Conservation (phyloP, 1,284 basidiomycete species). For the Melampsora americana region DNA sequence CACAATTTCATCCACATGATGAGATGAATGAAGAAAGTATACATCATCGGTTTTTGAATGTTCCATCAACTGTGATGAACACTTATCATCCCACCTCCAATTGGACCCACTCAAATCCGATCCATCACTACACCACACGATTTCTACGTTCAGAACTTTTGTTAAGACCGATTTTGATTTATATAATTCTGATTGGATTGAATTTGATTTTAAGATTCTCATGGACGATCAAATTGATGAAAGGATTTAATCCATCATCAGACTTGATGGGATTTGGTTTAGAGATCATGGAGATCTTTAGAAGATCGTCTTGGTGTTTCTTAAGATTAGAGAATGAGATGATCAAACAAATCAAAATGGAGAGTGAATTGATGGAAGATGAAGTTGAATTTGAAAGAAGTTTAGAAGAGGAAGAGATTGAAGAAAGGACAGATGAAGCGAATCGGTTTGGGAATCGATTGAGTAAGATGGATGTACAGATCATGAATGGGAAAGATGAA, state of each 20-base stretch:
- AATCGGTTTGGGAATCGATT: not conserved
- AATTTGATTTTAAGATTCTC: conserved; percentile 89
- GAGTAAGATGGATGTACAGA: too few species aligned
- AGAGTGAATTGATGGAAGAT: not conserved
- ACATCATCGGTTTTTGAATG: conserved; percentile 13
- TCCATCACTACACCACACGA: conserved; percentile 63
- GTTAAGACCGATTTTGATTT: conserved; percentile 58
- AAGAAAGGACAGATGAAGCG: not conserved
- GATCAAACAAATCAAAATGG: not conserved
- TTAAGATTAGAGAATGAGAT: conserved; percentile 70
- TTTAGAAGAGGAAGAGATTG: not conserved
- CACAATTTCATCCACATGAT: not conserved
- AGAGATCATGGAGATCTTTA: conserved; percentile 80
- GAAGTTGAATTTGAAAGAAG: too few species aligned
- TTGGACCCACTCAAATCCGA: conserved; percentile 64
- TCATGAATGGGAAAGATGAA: too few species aligned
- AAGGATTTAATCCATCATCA: conserved; percentile 76
- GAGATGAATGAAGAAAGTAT: not conserved
- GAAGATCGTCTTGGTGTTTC: conserved; percentile 96
- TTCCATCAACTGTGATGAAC: conserved; percentile 46
- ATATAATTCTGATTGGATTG: conserved; percentile 76
- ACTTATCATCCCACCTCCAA: conserved; percentile 50
- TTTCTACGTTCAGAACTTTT: not conserved
- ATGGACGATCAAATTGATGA: conserved; percentile 87
- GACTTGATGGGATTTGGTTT: conserved; percentile 81